phyloP scores from a whole-genome alignment of 495 filamentous ascomycete genomes.

The Xylaria intraflava region DNA sequence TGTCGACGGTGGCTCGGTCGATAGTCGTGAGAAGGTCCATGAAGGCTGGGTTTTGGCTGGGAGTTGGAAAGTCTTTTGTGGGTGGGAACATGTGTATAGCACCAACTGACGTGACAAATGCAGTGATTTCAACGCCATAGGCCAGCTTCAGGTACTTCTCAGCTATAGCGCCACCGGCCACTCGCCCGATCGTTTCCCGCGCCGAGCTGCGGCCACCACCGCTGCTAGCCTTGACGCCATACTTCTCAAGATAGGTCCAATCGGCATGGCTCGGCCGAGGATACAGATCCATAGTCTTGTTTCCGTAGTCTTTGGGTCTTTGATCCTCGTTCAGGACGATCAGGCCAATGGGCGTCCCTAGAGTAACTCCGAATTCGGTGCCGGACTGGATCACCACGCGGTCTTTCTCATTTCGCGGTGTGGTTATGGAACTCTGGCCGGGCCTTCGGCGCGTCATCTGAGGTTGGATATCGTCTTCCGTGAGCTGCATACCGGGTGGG shows the following conservation, averaged over 20 bases:
- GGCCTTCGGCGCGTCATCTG: slow-evolving; percentile 89
- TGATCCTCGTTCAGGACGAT: slow-evolving; percentile 89
- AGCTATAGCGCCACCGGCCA: slow-evolving; percentile 90
- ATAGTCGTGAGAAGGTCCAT: slow-evolving; percentile 67
- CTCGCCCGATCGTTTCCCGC: slow-evolving; percentile 88
- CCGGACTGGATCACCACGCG: slow-evolving; percentile 87
- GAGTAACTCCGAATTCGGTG: slow-evolving; percentile 84
- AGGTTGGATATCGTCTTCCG: slow-evolving; percentile 86
- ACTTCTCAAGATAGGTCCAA: slow-evolving; percentile 95
- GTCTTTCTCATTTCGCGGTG: slow-evolving; percentile 91
- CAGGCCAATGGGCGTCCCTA: slow-evolving; percentile 89
- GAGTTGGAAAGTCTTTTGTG: slow-evolving; percentile 62
- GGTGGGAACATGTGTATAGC: slow-evolving; percentile 77
- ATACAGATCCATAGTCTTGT: slow-evolving; percentile 84
- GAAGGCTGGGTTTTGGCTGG: slow-evolving; percentile 78
- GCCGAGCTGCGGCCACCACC: slow-evolving; percentile 90
- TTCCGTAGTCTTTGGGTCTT: slow-evolving; percentile 87
- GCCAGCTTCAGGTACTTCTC: slow-evolving; percentile 84
- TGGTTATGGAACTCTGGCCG: slow-evolving; percentile 84
- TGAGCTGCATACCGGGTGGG: slow-evolving; percentile 83
- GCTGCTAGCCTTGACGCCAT: slow-evolving; percentile 88
- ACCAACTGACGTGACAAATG: slow-evolving; percentile 85
- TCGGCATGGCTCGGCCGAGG: slow-evolving; percentile 92
- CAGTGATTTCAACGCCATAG: slow-evolving; percentile 83
- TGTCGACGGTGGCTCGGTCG: slow-evolving; percentile 73